A percentile compares a stretch with the other conserved stretches of the same genome.
Conservation (phyloP, 2,329 filamentous ascomycete species). For the Cercospora zeina region DNA sequence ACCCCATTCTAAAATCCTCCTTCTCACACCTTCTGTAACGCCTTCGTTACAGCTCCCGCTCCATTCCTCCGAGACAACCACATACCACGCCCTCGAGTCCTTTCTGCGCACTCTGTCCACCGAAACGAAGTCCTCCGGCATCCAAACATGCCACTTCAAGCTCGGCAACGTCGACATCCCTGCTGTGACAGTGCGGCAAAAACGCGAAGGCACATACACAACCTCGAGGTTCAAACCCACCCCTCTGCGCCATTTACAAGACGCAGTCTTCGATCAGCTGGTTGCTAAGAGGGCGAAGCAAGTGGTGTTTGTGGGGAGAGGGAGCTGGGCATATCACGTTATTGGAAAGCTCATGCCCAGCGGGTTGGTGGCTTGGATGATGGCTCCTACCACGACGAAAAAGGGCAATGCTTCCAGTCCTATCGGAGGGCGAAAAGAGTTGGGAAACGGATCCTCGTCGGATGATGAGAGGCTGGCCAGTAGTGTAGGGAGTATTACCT, state of each 20-base stretch:
- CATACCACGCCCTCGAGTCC: conserved; percentile 82
- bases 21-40: conserved; percentile 78
- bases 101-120: conserved; percentile 78
- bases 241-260: conserved; percentile 75
- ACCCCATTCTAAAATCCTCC: conserved; percentile 62
- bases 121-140: conserved; percentile 73
- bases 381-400: conserved; percentile 64
- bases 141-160: conserved; percentile 83
- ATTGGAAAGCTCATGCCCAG: conserved; percentile 79
- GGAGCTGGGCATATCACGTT: conserved; percentile 79
- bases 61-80: conserved; percentile 80
- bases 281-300: conserved; percentile 61
- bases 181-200: conserved; percentile 54
- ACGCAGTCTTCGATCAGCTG: conserved; percentile 86
- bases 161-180: conserved; percentile 88
- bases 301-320: conserved; percentile 78
- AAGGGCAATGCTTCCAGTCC: conserved; percentile 1
- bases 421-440: neutral
- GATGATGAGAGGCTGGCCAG: conserved; percentile 38
- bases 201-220: conserved; percentile 41
- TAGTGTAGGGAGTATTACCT: conserved; percentile 49
- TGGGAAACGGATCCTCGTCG: neutral
- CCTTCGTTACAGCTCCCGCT: conserved; percentile 77
- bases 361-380: conserved; percentile 85
- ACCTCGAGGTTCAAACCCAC: conserved; percentile 47